These are phyloP conservation scores for Calonectria naviculata DNA, from an alignment of 2,329 filamentous ascomycete species.

Conservation along the genomic window DNA sequence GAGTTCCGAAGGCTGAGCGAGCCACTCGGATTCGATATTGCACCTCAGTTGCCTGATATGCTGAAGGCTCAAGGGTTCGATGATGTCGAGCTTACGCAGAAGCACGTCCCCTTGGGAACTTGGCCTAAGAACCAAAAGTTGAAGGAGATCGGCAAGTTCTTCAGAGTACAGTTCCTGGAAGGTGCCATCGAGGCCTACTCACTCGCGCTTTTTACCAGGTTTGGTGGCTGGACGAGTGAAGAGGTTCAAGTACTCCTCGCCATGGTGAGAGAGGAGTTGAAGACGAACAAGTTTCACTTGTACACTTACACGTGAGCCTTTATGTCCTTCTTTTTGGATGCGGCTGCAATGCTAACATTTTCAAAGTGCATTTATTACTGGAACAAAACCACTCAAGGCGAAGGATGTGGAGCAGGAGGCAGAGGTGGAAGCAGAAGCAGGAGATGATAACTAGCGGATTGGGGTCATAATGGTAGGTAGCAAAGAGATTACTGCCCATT, in stretches of 20 bases:
- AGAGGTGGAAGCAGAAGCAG: not conserved
- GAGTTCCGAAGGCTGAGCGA: conserved; percentile 34
- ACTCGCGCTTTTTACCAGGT: conserved; percentile 38
- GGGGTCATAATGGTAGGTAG: no score
- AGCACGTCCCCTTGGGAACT: conserved; percentile 50
- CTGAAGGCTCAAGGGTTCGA: conserved; percentile 43
- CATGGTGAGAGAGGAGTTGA: conserved; percentile 37
- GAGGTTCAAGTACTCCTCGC: conserved; percentile 39
- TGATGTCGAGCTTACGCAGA: conserved; percentile 38
- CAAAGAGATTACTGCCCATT: not conserved
- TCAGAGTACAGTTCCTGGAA: conserved; percentile 33
- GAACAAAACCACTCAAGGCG: not conserved
- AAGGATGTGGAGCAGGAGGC: not conserved
- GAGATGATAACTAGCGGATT: not conserved
- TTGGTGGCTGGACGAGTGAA: conserved; percentile 32
- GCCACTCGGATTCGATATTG: conserved; percentile 35
- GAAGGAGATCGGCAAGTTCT: conserved; percentile 44
- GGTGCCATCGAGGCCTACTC: conserved; percentile 33
- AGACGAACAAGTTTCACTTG: conserved; percentile 37
- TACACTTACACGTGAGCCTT: conserved; percentile 37
- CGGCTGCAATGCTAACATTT: not conserved
- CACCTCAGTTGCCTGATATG: conserved; percentile 26
- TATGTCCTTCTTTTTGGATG: no score
- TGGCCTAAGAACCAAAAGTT: conserved; percentile 56
- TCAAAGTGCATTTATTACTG: conserved; percentile 5